These are phyloP conservation scores for Kodamaea jinghongensis DNA, from an alignment of 805 yeast species.

Conservation along the genomic window DNA sequence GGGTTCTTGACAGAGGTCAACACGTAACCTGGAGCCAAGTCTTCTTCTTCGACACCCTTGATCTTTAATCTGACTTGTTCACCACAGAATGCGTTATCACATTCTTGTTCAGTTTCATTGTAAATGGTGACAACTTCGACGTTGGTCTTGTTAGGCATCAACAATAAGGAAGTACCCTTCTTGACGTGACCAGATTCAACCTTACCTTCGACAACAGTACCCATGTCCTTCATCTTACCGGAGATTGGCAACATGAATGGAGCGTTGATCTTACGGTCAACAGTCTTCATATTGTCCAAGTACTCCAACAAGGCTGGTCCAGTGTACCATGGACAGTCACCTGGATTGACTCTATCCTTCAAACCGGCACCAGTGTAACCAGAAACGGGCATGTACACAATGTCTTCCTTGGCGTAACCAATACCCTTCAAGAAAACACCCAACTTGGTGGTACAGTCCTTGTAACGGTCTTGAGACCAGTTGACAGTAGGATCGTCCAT, in stretches of 20 bases:
- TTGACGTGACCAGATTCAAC: slow-evolving; percentile 92
- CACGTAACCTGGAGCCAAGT: slow-evolving; percentile 86
- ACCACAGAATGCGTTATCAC: slow-evolving; percentile 86
- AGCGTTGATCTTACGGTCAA: slow-evolving; percentile 83
- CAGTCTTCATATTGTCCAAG: slow-evolving; percentile 77
- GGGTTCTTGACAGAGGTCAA: slow-evolving; percentile 84
- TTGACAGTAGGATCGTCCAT: slow-evolving; percentile 97
- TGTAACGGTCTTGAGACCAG: slow-evolving; percentile 96
- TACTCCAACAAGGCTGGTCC: slow-evolving; percentile 93
- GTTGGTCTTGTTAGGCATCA: slow-evolving; percentile 88
- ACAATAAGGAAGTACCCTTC: slow-evolving; percentile 68
- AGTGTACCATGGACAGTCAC: slow-evolving; percentile 85
- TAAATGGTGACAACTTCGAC: slow-evolving; percentile 86
- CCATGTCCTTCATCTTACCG: slow-evolving; percentile 94
- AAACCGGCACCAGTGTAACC: slow-evolving; percentile 97
- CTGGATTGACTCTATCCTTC: slow-evolving; percentile 73
- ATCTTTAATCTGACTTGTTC: slow-evolving; percentile 94
- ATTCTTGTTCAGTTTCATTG: slow-evolving; percentile 95
- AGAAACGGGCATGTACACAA: slow-evolving; percentile 93
- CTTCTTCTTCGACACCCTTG: slow-evolving; percentile 97
- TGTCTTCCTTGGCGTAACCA: slow-evolving; percentile 87
- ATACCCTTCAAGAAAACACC: slow-evolving; percentile 76
- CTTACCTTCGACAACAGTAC: slow-evolving; percentile 97
- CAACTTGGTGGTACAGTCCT: slow-evolving; percentile 88
- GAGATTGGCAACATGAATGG: slow-evolving; percentile 97